Evolutionary conservation across 2,329 filamentous ascomycete genomes (phyloP).

Genomic region (Pseudogymnoascus sp.): DNA sequence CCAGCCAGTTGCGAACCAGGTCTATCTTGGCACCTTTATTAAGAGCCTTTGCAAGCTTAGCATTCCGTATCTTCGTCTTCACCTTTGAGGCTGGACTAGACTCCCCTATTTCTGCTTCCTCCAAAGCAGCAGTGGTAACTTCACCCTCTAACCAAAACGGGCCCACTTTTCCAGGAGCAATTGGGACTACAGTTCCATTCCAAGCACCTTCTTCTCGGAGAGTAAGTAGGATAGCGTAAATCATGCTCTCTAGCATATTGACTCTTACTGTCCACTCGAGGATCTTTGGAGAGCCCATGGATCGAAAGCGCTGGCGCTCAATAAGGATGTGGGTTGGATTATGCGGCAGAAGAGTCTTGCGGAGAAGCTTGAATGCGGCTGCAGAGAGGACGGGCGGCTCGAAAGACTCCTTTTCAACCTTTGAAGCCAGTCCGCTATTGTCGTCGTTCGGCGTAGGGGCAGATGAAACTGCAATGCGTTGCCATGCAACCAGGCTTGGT

Average conservation of each 20-base stretch:
- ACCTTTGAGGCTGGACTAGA: conserved; percentile 1
- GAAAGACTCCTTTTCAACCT: conserved; percentile 37
- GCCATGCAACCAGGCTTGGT: conserved; percentile 30
- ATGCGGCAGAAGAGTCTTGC: conserved; percentile 37
- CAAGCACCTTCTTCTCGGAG: conserved; percentile 39
- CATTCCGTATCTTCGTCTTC: conserved; percentile 29
- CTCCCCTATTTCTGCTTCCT: conserved; percentile 20
- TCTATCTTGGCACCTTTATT: conserved; percentile 57
- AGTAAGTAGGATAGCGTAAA: conserved; percentile 61
- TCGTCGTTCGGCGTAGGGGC: conserved; percentile 25
- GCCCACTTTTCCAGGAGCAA: conserved; percentile 48
- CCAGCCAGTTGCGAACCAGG: conserved; percentile 49
- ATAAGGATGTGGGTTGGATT: conserved; percentile 65
- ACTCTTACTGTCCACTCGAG: conserved; percentile 79
- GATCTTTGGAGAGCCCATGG: conserved; percentile 54
- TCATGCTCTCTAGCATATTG: conserved; percentile 74
- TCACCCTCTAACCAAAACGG: conserved; percentile 44
- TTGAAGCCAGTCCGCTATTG: conserved; percentile 14
- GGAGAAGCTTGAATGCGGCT: conserved; percentile 48
- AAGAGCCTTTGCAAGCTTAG: conserved; percentile 35
- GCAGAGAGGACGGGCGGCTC: conserved; percentile 45
- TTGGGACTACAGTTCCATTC: conserved; percentile 39
- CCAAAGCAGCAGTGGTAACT: conserved; percentile 15
- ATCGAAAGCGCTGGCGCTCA: conserved; percentile 53
- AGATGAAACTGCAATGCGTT: conserved; percentile 32